Percentiles rank a stretch among this genome's conserved stretches.
These are phyloP conservation scores for Umbelopsis sp. DNA, from an alignment of 192 early-diverging fungal genomes.

Conservation along the genomic window DNA sequence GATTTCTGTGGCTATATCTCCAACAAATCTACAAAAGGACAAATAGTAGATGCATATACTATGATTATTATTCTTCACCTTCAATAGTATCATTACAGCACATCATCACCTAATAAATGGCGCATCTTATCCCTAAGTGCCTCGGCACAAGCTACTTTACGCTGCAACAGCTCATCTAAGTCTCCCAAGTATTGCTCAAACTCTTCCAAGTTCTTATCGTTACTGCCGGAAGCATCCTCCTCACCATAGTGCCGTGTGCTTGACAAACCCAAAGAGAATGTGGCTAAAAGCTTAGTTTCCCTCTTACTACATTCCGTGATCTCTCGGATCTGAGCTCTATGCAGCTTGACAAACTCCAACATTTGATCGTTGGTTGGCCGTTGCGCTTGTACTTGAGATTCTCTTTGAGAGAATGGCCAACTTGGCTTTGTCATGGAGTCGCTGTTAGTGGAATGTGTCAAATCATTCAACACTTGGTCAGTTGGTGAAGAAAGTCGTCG, in stretches of 20 bases:
- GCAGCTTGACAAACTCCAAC: slow-evolving; percentile 25
- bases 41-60: background rate
- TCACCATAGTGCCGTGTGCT: slow-evolving; percentile 22
- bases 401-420: background rate
- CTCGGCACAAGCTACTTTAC: slow-evolving; percentile 22
- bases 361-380: background rate
- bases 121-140: slow-evolving; percentile 24
- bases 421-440: background rate
- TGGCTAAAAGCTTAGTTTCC: slow-evolving; percentile 30
- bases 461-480: slow-evolving; percentile 4
- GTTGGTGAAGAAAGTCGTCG: slow-evolving; percentile 33
- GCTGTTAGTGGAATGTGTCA: background rate
- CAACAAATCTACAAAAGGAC: background rate
- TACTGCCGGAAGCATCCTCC: background rate
- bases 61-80: background rate
- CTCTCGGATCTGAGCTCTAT: slow-evolving; percentile 33
- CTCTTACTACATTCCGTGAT: slow-evolving; percentile 23
- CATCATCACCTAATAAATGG: slow-evolving; percentile 23
- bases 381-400: background rate
- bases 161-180: slow-evolving; percentile 30
- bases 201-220: background rate
- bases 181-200: slow-evolving; percentile 26
- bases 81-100: background rate
- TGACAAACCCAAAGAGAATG: slow-evolving; percentile 23
- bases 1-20: background rate